Evolutionary conservation across 441 rosid genomes (phyloP).

Genomic region (Eutrema salsugineum): DNA sequence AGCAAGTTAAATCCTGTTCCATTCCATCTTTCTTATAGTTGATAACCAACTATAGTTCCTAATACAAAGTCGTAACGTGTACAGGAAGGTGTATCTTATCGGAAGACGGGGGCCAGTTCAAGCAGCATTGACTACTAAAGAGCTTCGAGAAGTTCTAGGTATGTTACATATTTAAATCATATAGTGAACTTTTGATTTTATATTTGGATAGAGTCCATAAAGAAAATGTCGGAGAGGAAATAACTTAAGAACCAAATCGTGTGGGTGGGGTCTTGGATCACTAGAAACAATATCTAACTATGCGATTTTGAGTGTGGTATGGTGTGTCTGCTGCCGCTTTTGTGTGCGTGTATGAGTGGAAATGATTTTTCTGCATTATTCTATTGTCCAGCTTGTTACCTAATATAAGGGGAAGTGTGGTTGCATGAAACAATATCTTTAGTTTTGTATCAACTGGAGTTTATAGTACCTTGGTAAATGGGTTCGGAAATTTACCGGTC

Average conservation of each 20-base stretch:
- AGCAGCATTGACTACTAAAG: slow-evolving; percentile 95
- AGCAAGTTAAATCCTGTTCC: background rate
- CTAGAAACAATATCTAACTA: background rate
- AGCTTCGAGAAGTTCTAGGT: slow-evolving; percentile 95
- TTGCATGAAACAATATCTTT: background rate
- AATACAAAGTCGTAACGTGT: slow-evolving; percentile 14
- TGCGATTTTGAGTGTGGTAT: background rate
- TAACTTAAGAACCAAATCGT: background rate
- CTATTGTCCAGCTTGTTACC: background rate
- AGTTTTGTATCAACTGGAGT: background rate
- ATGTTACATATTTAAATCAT: background rate
- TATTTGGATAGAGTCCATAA: background rate
- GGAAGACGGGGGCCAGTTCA: slow-evolving; percentile 98
- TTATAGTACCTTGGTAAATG: background rate
- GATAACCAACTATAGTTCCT: background rate
- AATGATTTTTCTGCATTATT: background rate
- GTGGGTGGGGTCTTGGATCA: background rate
- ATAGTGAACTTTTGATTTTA: background rate
- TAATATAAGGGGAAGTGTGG: background rate
- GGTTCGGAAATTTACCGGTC: background rate
- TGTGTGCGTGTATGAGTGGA: no score
- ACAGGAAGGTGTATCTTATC: slow-evolving; percentile 79
- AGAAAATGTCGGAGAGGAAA: background rate
- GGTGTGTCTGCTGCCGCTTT: background rate
- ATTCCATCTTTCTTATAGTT: slow-evolving; percentile 10